Evolutionary conservation across 106 monocot genomes (phyloP).

Genomic region (Dendrobium chrysotoxum): DNA sequence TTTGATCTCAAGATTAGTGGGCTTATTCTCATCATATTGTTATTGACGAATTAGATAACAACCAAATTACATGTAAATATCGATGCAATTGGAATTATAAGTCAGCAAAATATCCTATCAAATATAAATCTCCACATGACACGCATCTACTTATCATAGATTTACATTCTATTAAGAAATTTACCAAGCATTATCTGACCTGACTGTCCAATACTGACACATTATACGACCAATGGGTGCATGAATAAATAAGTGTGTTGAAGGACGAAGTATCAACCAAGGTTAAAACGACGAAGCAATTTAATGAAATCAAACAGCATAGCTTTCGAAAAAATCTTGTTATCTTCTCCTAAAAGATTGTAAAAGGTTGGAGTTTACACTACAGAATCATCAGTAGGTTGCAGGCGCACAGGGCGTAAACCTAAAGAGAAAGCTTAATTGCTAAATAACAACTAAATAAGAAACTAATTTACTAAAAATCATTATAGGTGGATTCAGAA

Average conservation of each 20-base stretch:
- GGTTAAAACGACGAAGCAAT: neutral
- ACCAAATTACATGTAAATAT: no score
- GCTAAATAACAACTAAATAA: neutral
- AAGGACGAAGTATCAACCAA: neutral
- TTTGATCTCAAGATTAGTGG: no score
- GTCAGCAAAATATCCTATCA: neutral
- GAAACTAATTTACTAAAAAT: neutral
- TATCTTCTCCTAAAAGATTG: neutral
- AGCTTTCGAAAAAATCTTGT: neutral
- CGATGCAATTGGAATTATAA: neutral
- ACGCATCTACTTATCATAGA: neutral
- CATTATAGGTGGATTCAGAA: neutral
- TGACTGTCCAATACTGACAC: neutral
- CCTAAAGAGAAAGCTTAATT: neutral
- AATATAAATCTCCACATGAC: conserved; percentile 1
- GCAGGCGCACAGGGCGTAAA: neutral
- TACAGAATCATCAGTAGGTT: neutral
- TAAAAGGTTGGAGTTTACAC: neutral
- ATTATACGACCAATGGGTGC: neutral
- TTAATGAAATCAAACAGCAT: neutral
- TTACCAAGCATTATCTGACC: neutral
- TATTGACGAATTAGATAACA: no score
- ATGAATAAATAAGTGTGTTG: neutral
- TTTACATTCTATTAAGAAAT: neutral
- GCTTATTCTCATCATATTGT: no score